Evolutionary conservation across 2,329 filamentous ascomycete genomes (phyloP).

Genomic region (Neofusicoccum kwambonambiense): DNA sequence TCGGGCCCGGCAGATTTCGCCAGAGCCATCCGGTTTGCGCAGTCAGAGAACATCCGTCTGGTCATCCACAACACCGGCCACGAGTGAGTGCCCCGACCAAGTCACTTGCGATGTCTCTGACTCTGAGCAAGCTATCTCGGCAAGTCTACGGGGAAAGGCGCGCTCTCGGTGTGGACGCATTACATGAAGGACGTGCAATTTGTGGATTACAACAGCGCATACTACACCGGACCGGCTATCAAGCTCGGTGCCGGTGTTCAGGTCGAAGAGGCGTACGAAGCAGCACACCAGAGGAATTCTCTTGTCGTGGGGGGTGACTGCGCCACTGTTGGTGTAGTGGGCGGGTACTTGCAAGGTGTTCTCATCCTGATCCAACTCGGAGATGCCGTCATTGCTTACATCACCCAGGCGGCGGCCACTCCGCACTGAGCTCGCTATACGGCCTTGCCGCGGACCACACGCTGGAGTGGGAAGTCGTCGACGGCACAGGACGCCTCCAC

Average conservation of each 20-base stretch:
- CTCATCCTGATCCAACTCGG: no score
- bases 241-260: slow-evolving; percentile 34
- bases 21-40: slow-evolving; percentile 27
- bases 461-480: slow-evolving; percentile 34
- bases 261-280: slow-evolving; percentile 29
- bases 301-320: slow-evolving; percentile 31
- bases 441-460: slow-evolving; percentile 33
- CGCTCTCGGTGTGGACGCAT: slow-evolving; percentile 36
- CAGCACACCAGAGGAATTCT: slow-evolving; percentile 23
- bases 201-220: slow-evolving; percentile 27
- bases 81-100: slow-evolving; percentile 5
- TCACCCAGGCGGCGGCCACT: slow-evolving; percentile 26
- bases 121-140: slow-evolving; percentile 26
- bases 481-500: slow-evolving; percentile 27
- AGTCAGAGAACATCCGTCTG: slow-evolving; percentile 31
- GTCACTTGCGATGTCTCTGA: no score
- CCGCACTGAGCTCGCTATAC: background rate
- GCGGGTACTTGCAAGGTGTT: slow-evolving; percentile 30
- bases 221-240: slow-evolving; percentile 30
- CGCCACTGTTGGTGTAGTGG: slow-evolving; percentile 32
- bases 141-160: slow-evolving; percentile 33
- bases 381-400: no score
- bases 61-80: slow-evolving; percentile 39
- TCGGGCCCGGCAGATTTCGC: slow-evolving; percentile 19
- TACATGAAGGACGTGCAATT: slow-evolving; percentile 35